A percentile compares a stretch with the other conserved stretches of the same genome.
phyloP scores from a whole-genome alignment of 176 grass and related monocot genomes.

The Lolium multiflorum region DNA sequence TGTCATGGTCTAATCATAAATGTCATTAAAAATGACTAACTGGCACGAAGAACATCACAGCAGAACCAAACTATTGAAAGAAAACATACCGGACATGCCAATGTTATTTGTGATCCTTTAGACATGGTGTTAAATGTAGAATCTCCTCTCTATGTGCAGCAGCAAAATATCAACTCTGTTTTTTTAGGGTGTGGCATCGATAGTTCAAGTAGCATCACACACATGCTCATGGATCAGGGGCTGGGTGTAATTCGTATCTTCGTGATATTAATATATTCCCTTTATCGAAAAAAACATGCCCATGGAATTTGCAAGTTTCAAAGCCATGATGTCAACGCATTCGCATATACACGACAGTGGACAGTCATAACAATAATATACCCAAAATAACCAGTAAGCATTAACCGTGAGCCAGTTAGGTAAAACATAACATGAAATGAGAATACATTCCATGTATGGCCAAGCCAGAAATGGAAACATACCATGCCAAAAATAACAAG shows the following conservation, averaged over 20 bases:
- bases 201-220: conserved; percentile 18
- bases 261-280: no score
- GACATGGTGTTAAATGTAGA: not conserved
- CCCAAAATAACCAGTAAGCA: conserved; percentile 13
- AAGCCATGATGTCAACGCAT: not conserved
- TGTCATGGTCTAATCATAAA: not conserved
- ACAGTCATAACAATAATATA: not conserved
- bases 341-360: not conserved
- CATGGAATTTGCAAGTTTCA: not conserved
- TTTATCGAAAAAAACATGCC: no score
- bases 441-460: not conserved
- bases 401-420: not conserved
- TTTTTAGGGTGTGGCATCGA: not conserved
- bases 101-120: conserved; percentile 18
- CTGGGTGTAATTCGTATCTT: no score
- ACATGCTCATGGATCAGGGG: no score
- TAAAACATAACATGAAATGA: conserved; percentile 9
- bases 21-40: conserved; percentile 2
- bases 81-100: conserved; percentile 3
- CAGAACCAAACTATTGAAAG: not conserved
- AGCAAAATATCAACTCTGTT: not conserved
- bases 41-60: not conserved
- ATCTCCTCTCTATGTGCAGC: conserved; percentile 11
- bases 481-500: no score
- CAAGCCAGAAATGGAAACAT: no score